A percentile compares a stretch with the other conserved stretches of the same genome.
phyloP scores from a whole-genome alignment of 225 moss, liverwort and hornwort species.

The Sphagnum tenellum region DNA sequence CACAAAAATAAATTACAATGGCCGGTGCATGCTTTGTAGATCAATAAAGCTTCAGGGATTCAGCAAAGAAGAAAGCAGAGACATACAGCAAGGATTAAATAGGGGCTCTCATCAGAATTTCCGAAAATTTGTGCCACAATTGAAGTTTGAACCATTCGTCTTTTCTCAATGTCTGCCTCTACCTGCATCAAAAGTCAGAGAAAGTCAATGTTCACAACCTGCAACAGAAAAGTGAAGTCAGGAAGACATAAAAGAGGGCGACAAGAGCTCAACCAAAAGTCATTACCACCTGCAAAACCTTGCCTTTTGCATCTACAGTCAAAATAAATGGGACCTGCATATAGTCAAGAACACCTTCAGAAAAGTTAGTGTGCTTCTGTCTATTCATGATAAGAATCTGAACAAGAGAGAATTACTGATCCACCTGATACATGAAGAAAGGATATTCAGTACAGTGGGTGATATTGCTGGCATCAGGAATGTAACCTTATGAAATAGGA shows the following conservation, averaged over 20 bases:
- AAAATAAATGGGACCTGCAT: slow-evolving; percentile 52
- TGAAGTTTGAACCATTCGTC: slow-evolving; percentile 29
- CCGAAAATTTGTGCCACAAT: slow-evolving; percentile 41
- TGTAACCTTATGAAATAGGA: too few relatives aligned
- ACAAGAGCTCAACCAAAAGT: background rate
- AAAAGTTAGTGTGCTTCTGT: too few relatives aligned
- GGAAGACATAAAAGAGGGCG: background rate
- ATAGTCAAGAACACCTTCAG: background rate
- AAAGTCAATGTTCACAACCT: background rate
- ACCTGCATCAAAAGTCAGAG: slow-evolving; percentile 19
- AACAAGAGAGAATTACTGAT: too few relatives aligned
- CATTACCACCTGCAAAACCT: slow-evolving; percentile 49
- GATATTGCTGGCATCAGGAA: too few relatives aligned
- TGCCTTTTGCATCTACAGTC: slow-evolving; percentile 70
- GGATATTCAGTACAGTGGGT: too few relatives aligned
- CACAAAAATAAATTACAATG: too few relatives aligned
- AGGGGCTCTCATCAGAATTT: slow-evolving; percentile 35
- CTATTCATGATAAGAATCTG: too few relatives aligned
- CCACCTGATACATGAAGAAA: too few relatives aligned
- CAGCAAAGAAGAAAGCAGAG: too few relatives aligned
- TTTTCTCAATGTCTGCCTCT: slow-evolving; percentile 54
- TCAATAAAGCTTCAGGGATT: too few relatives aligned
- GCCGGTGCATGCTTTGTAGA: too few relatives aligned
- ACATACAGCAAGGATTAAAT: slow-evolving; percentile 53
- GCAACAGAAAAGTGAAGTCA: background rate